A percentile compares a stretch with the other conserved stretches of the same genome.
Evolutionary conservation across 768 basidiomycete genomes (phyloP).

Genomic region (Mrakia frigida): DNA sequence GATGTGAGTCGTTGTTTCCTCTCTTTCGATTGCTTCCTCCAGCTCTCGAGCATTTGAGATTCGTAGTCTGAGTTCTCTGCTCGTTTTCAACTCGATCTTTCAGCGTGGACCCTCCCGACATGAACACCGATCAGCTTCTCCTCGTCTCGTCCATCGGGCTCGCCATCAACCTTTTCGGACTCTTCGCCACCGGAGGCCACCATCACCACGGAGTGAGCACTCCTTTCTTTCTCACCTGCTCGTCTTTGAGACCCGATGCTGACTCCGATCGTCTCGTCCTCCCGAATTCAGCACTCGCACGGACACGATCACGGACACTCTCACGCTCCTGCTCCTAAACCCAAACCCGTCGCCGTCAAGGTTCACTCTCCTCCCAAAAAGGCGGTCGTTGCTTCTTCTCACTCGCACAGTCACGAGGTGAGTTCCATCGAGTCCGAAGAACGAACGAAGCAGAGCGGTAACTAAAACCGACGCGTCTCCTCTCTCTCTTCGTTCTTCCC

Average conservation of each 20-base stretch:
- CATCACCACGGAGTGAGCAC: conserved; percentile 59
- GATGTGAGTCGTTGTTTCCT: conserved; percentile 53
- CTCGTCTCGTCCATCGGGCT: conserved; percentile 84
- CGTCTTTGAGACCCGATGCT: not conserved
- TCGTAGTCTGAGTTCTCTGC: no score
- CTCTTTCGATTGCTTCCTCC: not conserved
- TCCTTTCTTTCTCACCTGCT: not conserved
- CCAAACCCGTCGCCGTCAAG: conserved; percentile 7
- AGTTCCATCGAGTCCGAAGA: not conserved
- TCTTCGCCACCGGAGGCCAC: conserved; percentile 98
- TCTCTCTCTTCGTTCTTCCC: not conserved
- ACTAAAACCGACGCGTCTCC: not conserved
- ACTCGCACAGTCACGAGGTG: not conserved
- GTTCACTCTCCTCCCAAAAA: conserved; percentile 6
- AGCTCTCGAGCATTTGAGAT: no score
- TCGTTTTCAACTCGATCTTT: not conserved
- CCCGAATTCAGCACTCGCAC: conserved; percentile 25
- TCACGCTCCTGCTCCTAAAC: conserved; percentile 4
- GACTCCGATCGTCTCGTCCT: not conserved
- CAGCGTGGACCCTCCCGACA: conserved; percentile 90
- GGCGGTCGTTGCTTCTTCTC: not conserved
- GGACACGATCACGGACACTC: conserved; percentile 34
- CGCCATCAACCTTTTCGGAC: conserved; percentile 91
- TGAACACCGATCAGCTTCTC: conserved; percentile 90
- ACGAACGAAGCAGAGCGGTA: not conserved